Evolutionary conservation across 2,329 filamentous ascomycete genomes (phyloP).

Genomic region (Ophiosphaerella narmari): DNA sequence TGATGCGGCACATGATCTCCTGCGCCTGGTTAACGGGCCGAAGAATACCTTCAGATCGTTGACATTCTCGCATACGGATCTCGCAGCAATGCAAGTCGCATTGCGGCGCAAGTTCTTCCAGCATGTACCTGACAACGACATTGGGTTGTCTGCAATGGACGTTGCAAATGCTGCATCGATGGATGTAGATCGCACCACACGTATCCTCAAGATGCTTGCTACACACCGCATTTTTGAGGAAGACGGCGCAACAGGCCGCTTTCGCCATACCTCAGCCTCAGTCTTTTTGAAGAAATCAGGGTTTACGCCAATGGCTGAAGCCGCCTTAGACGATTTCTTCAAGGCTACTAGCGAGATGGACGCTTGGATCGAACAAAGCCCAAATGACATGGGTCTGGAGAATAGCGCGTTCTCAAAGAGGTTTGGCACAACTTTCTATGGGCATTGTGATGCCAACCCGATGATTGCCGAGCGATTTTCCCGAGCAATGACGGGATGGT

Average conservation of each 20-base stretch:
- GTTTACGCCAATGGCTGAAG: constrained; percentile 3
- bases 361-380: neutral
- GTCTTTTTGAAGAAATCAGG: neutral
- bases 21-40: constrained; percentile 11
- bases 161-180: constrained; percentile 22
- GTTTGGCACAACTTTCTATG: constrained; percentile 2
- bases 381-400: neutral
- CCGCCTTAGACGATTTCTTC: constrained; percentile 4
- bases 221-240: constrained; percentile 29
- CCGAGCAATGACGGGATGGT: constrained; percentile 6
- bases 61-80: constrained; percentile 6
- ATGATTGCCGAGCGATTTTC: constrained; percentile 1
- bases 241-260: constrained; percentile 5
- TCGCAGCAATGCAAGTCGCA: constrained; percentile 13
- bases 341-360: constrained; percentile 4
- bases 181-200: constrained; percentile 22
- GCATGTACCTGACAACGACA: constrained; percentile 6
- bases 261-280: constrained; percentile 6
- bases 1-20: constrained; percentile 9
- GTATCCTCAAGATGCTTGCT: constrained; percentile 25
- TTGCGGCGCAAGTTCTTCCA: constrained; percentile 9
- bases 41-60: constrained; percentile 4
- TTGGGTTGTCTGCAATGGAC: neutral
- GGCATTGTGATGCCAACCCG: neutral
- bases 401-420: constrained; percentile 4